Evolutionary conservation across 75 land plant species (phyloP).

Genomic region (Isoetes taiwanensis): DNA sequence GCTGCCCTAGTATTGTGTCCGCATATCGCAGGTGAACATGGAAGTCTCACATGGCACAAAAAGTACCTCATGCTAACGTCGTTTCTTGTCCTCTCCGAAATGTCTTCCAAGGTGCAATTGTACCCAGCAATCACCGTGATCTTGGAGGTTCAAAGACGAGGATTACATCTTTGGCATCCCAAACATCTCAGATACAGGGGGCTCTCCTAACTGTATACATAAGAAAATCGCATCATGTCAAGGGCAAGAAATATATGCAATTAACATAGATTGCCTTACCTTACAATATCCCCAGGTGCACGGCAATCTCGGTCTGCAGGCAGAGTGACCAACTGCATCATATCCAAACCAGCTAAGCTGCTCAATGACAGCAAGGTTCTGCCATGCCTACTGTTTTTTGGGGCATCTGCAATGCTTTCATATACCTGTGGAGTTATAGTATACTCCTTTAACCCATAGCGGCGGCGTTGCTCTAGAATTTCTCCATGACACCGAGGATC

Average conservation of each 20-base stretch:
- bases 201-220: slow-evolving; percentile 69
- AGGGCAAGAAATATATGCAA: no score
- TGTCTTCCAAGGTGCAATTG: slow-evolving; percentile 85
- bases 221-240: background rate
- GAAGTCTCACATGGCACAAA: no score
- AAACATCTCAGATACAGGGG: slow-evolving; percentile 27
- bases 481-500: no score
- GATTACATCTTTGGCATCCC: slow-evolving; percentile 56
- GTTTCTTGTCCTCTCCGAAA: slow-evolving; percentile 83
- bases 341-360: slow-evolving; percentile 23
- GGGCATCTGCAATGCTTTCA: slow-evolving; percentile 15
- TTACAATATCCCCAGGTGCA: slow-evolving; percentile 74
- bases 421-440: slow-evolving; percentile 79
- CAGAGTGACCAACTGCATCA: slow-evolving; percentile 96
- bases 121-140: slow-evolving; percentile 98
- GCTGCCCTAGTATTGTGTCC: background rate
- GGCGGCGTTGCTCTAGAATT: slow-evolving; percentile 66
- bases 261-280: slow-evolving; percentile 22
- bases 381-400: slow-evolving; percentile 24
- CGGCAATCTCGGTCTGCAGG: slow-evolving; percentile 84
- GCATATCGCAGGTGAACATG: background rate
- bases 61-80: slow-evolving; percentile 72
- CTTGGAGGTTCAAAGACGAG: slow-evolving; percentile 69
- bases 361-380: slow-evolving; percentile 48
- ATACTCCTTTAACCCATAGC: slow-evolving; percentile 57